These are phyloP conservation scores for Colletotrichum nymphaeae DNA, from an alignment of 2,329 filamentous ascomycete species.

Conservation along the genomic window DNA sequence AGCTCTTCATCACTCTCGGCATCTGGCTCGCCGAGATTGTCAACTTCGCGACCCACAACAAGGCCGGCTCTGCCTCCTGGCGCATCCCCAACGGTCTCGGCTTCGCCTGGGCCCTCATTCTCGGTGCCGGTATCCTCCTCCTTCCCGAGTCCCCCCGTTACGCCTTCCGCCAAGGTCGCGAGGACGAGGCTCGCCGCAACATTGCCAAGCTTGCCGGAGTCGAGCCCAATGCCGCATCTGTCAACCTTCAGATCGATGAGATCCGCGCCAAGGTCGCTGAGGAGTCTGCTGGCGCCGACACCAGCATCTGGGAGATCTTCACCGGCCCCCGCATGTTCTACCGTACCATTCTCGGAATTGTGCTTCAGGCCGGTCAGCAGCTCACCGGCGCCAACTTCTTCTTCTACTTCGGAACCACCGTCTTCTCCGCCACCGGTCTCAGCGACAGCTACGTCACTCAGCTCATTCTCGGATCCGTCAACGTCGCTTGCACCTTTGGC, in stretches of 20 bases:
- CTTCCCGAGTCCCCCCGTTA: constrained; percentile 67
- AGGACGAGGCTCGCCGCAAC: constrained; percentile 59
- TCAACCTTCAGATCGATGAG: constrained; percentile 61
- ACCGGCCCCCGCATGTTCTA: constrained; percentile 75
- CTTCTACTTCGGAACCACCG: constrained; percentile 74
- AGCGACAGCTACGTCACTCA: constrained; percentile 74
- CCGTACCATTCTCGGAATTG: constrained; percentile 70
- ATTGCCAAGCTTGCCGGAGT: constrained; percentile 60
- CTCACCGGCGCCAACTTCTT: constrained; percentile 77
- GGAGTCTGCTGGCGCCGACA: constrained; percentile 57
- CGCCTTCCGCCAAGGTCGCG: constrained; percentile 58
- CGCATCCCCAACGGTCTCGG: constrained; percentile 70
- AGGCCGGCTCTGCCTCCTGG: constrained; percentile 65
- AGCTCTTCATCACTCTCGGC: constrained; percentile 76
- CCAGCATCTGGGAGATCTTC: constrained; percentile 70
- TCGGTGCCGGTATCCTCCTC: constrained; percentile 61
- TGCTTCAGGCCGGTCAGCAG: constrained; percentile 74
- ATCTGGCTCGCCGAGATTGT: constrained; percentile 70
- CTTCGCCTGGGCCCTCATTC: constrained; percentile 65
- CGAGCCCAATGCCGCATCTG: constrained; percentile 49
- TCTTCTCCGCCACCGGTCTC: constrained; percentile 75
- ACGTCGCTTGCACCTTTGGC: constrained; percentile 73
- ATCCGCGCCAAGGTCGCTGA: constrained; percentile 63
- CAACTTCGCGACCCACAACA: constrained; percentile 69
- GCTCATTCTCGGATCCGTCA: constrained; percentile 75